These are phyloP conservation scores for Ceriops decandra DNA, from an alignment of 345 rosid species.

Conservation along the genomic window DNA sequence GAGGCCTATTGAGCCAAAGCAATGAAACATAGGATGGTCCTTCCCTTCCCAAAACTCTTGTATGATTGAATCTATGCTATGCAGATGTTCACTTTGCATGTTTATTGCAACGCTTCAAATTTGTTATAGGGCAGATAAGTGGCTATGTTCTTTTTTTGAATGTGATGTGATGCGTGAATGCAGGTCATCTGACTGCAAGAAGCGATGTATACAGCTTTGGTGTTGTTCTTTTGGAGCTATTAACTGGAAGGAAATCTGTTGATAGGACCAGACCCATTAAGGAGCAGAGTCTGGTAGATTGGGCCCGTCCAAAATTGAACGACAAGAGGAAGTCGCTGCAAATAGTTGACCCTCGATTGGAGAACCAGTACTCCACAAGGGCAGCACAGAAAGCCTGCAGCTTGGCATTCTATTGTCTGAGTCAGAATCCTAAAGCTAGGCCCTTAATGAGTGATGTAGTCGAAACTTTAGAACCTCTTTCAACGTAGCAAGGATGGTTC, in stretches of 20 bases:
- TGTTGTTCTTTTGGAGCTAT: conserved; percentile 86
- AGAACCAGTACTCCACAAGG: conserved; percentile 78
- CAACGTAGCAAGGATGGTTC: conserved; percentile 52
- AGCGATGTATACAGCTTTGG: conserved; percentile 97
- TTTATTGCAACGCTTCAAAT: too few species aligned
- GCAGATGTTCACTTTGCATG: too few species aligned
- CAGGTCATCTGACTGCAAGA: conserved; percentile 95
- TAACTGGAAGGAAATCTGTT: conserved; percentile 89
- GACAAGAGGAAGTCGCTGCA: conserved; percentile 86
- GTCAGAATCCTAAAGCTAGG: conserved; percentile 97
- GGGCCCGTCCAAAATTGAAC: conserved; percentile 95
- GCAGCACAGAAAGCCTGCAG: conserved; percentile 97
- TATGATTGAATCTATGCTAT: too few species aligned
- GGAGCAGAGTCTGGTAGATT: conserved; percentile 95
- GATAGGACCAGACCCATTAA: conserved; percentile 93
- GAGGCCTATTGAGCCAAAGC: too few species aligned
- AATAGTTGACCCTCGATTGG: conserved; percentile 86
- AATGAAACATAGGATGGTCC: too few species aligned
- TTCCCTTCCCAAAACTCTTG: too few species aligned
- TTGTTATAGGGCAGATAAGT: background rate
- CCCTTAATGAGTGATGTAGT: conserved; percentile 97
- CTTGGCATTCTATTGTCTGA: conserved; percentile 86
- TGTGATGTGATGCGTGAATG: conserved; percentile 21
- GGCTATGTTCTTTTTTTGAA: background rate
- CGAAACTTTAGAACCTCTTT: conserved; percentile 86